Evolutionary conservation across 345 rosid genomes (phyloP).

Genomic region (Pugionium dolabratum): DNA sequence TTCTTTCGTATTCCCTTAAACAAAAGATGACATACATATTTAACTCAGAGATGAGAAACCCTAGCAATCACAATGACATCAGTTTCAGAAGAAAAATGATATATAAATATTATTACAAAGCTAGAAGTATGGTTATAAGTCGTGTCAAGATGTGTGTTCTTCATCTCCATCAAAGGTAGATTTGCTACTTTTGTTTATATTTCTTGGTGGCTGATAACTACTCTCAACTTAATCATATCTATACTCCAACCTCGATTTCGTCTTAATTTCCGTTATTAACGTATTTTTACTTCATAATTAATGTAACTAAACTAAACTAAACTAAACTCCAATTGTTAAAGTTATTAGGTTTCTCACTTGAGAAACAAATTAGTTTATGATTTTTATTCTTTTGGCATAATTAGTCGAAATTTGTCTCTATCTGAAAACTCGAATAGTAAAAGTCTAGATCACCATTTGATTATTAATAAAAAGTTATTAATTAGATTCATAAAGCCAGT

Average conservation of each 20-base stretch:
- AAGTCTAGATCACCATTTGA: too few species aligned
- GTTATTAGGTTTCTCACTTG: too few species aligned
- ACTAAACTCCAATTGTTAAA: too few species aligned
- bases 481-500: neutral
- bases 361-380: too few species aligned
- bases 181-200: conserved; percentile 34
- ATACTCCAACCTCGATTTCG: conserved; percentile 43
- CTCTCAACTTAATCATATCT: conserved; percentile 40
- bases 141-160: conserved; percentile 46
- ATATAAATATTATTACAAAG: conserved; percentile 4
- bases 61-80: conserved; percentile 20
- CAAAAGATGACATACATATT: conserved; percentile 30
- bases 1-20: conserved; percentile 38
- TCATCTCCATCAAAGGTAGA: conserved; percentile 38
- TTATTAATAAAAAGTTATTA: neutral
- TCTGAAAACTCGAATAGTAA: too few species aligned
- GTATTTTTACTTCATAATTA: conserved; percentile 23
- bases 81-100: neutral
- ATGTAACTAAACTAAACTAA: conserved; percentile 14
- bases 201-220: conserved; percentile 47
- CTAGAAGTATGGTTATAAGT: conserved; percentile 39
- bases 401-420: too few species aligned
- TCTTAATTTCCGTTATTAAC: conserved; percentile 38
- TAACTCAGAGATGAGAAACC: conserved; percentile 22
- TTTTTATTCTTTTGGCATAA: too few species aligned